Evolutionary conservation across 2,329 filamentous ascomycete genomes (phyloP).

Genomic region (Neoascochyta sp.): DNA sequence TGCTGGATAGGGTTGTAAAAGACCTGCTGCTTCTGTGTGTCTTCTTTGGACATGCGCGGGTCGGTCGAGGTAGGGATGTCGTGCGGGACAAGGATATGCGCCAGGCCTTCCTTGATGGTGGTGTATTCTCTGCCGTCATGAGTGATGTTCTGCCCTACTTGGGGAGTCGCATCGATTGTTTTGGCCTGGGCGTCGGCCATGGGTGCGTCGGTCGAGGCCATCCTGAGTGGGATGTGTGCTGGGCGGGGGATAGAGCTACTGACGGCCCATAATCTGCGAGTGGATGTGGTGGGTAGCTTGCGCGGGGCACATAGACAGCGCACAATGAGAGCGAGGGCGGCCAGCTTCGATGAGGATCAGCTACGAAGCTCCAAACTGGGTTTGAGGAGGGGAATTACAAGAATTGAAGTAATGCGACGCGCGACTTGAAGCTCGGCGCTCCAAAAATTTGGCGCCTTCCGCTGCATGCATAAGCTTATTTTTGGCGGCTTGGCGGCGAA

Average conservation of each 20-base stretch:
- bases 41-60: constrained; percentile 47
- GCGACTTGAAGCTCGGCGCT: constrained; percentile 12
- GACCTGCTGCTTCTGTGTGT: constrained; percentile 65
- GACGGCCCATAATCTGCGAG: constrained; percentile 22
- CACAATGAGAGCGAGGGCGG: constrained; percentile 8
- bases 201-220: constrained; percentile 13
- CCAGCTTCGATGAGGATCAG: constrained; percentile 15
- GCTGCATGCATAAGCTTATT: constrained; percentile 30
- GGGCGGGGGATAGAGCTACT: constrained; percentile 23
- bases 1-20: constrained; percentile 99
- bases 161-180: constrained; percentile 27
- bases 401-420: too few relatives aligned
- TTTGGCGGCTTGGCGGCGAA: constrained; percentile 22
- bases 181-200: constrained; percentile 12
- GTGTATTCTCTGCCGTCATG: constrained; percentile 55
- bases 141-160: constrained; percentile 29
- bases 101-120: constrained; percentile 64
- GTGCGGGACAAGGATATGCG: constrained; percentile 62
- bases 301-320: constrained; percentile 21
- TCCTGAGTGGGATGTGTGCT: constrained; percentile 14
- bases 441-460: constrained; percentile 25
- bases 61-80: constrained; percentile 48
- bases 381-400: too few relatives aligned
- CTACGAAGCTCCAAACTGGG: too few relatives aligned
- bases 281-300: constrained; percentile 11